Base-by-base conservation (phyloP, 352 stramenopile genomes). In the Pilasporangium apinafurcum region DNA sequence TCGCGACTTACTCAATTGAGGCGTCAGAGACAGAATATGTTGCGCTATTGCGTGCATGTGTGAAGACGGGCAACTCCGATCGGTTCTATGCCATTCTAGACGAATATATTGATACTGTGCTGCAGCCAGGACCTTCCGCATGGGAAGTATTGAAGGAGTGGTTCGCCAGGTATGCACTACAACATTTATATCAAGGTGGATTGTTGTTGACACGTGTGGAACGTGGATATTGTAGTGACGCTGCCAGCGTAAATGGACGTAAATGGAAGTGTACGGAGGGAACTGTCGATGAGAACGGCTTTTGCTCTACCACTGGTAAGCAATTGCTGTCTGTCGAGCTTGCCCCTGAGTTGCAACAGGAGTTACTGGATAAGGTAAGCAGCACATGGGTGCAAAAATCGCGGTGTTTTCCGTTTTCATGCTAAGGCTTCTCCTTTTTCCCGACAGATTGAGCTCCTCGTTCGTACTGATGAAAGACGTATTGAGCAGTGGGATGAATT, bases 401-500 rank as follows among this genome's bases (percentile, higher is more conserved):
- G 5, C 5, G 43, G 8, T 32, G 43, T 21, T n/a, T 18, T 2
- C 27, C 37, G 17, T 20, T n/a, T 13, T 36, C 12, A 14, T 25
- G n/a, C 13, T 48, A 21, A 46, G 30, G 54, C 7, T n/a, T 17
- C 10, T 37, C 36, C 26, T 36, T 3, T 13, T 52, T 16, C 5
- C 20, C 22, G 0, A 20, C 40, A 93, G 81, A 72, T 93, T 14
- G 78, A 91, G 54, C 72, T 64, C 30, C 63, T 92, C n/a, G 82
- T 91, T 43, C 68, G 62, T 18, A 86, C 72, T 13, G 75, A 88
- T 34, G 77, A 89, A 37, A 71, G 74, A 28, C 73, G 78, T 16
- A 69, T 60, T 18, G 56, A 50, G 48, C 78, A 95, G 55, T 96
- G 86, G 82, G 61, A 65, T 17, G 75, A 56, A 22, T 96, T 94